A percentile compares a stretch with the other conserved stretches of the same genome.
These are phyloP conservation scores for Lycium barbarum DNA, from an alignment of 257 asterid species.

Conservation along the genomic window DNA sequence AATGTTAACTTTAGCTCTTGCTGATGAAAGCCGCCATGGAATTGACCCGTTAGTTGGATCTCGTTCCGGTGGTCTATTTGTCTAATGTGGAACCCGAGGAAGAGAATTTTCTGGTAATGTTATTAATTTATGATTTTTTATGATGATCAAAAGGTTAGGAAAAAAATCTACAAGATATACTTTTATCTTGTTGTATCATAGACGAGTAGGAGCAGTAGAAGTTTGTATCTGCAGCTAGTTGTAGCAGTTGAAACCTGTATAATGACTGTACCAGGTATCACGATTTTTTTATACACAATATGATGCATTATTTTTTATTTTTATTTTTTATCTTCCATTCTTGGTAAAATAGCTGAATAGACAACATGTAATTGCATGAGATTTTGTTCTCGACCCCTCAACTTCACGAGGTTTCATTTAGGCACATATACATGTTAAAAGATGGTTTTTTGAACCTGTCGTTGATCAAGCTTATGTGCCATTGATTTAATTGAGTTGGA, in stretches of 20 bases:
- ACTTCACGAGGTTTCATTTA: no score
- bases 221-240: conserved; percentile 15
- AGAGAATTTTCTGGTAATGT: not conserved
- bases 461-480: no score
- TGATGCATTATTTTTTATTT: not conserved
- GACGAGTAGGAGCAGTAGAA: conserved; percentile 6
- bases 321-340: not conserved
- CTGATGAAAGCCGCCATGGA: conserved; percentile 67
- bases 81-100: conserved; percentile 21
- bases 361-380: not conserved
- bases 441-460: no score
- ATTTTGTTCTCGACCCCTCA: no score
- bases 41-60: conserved; percentile 32
- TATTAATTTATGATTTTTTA: conserved; percentile 8
- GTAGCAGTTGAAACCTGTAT: not conserved
- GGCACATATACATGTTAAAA: no score
- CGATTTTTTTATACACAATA: not conserved
- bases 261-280: not conserved
- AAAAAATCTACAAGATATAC: not conserved
- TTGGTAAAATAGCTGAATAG: not conserved
- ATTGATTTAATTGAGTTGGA: no score
- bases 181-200: conserved; percentile 26
- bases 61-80: conserved; percentile 31
- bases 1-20: conserved; percentile 85
- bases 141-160: not conserved